phyloP scores from a whole-genome alignment of 345 rosid species.

The Populus alba region DNA sequence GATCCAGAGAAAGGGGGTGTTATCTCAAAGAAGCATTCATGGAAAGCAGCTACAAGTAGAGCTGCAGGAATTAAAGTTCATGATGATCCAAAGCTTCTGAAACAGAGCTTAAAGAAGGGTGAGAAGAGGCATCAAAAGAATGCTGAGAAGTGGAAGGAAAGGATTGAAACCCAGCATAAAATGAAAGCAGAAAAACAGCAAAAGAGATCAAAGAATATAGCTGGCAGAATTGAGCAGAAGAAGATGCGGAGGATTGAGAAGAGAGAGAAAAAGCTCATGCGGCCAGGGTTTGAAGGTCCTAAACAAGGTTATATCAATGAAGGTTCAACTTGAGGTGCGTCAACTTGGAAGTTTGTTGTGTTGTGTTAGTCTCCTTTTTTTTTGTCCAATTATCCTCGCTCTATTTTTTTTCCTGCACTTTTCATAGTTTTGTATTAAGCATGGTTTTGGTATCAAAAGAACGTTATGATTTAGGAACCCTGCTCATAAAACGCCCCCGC shows the following conservation, averaged over 20 bases:
- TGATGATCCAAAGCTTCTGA: conserved; percentile 75
- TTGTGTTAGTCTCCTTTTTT: not conserved
- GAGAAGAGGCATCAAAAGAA: conserved; percentile 71
- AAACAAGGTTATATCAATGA: conserved; percentile 35
- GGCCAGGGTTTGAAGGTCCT: conserved; percentile 95
- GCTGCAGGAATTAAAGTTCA: conserved; percentile 83
- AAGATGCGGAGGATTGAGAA: conserved; percentile 69
- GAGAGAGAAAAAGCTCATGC: conserved; percentile 81
- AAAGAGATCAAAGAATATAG: conserved; percentile 66
- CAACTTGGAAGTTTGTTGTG: not conserved
- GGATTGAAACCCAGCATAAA: conserved; percentile 58
- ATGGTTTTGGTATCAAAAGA: not conserved
- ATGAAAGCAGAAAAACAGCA: conserved; percentile 68
- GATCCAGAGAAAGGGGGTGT: conserved; percentile 74
- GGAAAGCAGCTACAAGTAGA: conserved; percentile 73
- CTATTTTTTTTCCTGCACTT: not conserved
- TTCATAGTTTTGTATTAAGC: not conserved
- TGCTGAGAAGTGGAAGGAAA: conserved; percentile 82
- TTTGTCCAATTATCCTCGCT: not conserved
- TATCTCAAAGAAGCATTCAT: conserved; percentile 56
- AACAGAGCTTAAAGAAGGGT: conserved; percentile 68
- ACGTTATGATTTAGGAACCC: not conserved
- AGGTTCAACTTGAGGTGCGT: conserved; percentile 4
- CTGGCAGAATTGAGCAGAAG: conserved; percentile 64
- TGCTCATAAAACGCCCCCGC: not conserved